These are phyloP conservation scores for Pittosporum tobira DNA, from an alignment of 129 eudicot genomes.

Conservation along the genomic window DNA sequence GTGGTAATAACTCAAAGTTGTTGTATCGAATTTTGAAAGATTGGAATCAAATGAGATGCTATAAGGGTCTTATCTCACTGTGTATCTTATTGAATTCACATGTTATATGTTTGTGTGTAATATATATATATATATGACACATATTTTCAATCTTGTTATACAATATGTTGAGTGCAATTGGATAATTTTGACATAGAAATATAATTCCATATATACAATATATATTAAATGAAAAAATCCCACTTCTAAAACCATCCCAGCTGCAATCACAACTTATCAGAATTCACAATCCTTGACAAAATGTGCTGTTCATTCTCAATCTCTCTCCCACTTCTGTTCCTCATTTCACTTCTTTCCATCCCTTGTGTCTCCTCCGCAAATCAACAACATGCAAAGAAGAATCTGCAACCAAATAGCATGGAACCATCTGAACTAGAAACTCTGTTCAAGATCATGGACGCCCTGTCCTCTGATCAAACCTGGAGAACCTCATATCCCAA, in stretches of 20 bases:
- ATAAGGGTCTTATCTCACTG: no score
- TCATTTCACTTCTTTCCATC: not conserved
- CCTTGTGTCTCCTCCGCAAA: not conserved
- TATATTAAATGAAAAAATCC: not conserved
- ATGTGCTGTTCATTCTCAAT: slow-evolving; percentile 19
- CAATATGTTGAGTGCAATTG: no score
- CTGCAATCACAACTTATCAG: not conserved
- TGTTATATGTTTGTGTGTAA: no score
- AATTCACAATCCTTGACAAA: not conserved
- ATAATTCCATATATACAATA: not conserved
- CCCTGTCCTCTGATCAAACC: slow-evolving; percentile 21
- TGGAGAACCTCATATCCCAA: slow-evolving; percentile 33
- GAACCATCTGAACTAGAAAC: slow-evolving; percentile 24
- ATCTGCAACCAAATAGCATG: slow-evolving; percentile 18
- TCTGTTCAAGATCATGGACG: slow-evolving; percentile 31
- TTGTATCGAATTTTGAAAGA: no score
- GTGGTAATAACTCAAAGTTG: no score
- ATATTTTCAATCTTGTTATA: no score
- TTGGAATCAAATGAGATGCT: no score
- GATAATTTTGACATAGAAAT: no score
- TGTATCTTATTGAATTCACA: no score
- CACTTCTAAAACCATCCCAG: not conserved
- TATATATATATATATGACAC: no score
- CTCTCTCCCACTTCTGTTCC: slow-evolving; percentile 6
- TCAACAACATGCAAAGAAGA: not conserved